Evolutionary conservation across 2,329 filamentous ascomycete genomes (phyloP).

Genomic region (Trematosphaeria pertusa): DNA sequence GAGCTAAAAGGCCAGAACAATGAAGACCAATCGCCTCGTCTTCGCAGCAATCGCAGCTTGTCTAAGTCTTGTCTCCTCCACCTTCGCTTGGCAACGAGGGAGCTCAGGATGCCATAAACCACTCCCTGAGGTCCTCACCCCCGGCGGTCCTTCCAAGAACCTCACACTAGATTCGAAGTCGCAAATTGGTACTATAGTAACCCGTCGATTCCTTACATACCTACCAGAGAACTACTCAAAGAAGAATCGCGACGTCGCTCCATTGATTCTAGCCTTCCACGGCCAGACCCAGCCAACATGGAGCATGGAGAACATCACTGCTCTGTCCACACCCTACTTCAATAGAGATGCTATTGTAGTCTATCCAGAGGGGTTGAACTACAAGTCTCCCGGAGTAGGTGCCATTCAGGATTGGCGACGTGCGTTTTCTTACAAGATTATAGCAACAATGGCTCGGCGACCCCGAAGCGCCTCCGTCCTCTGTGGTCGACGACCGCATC

Average conservation of each 20-base stretch:
- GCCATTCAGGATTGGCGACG: neutral
- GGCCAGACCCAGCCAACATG: conserved; percentile 25
- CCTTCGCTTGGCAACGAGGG: too few species aligned
- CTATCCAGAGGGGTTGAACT: conserved; percentile 29
- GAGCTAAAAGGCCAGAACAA: too few species aligned
- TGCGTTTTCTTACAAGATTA: too few species aligned
- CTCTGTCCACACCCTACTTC: conserved; percentile 25
- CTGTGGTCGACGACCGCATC: conserved; percentile 50
- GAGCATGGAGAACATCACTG: conserved; percentile 27
- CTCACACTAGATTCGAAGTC: conserved; percentile 25
- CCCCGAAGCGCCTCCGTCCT: conserved; percentile 37
- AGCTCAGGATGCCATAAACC: conserved; percentile 23
- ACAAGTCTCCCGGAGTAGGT: conserved; percentile 26
- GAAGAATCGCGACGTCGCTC: conserved; percentile 19
- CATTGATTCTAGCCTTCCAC: conserved; percentile 29
- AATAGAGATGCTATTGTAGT: conserved; percentile 26
- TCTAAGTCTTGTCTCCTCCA: too few species aligned
- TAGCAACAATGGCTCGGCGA: conserved; percentile 52
- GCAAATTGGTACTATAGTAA: conserved; percentile 20
- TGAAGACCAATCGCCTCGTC: too few species aligned
- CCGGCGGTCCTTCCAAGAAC: conserved; percentile 25
- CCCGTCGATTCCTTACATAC: conserved; percentile 25
- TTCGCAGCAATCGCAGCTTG: too few species aligned
- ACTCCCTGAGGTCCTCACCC: conserved; percentile 17
- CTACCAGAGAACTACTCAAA: conserved; percentile 21